Conservation (phyloP, 1,284 basidiomycete species). For the Ceratobasidium sp. region DNA sequence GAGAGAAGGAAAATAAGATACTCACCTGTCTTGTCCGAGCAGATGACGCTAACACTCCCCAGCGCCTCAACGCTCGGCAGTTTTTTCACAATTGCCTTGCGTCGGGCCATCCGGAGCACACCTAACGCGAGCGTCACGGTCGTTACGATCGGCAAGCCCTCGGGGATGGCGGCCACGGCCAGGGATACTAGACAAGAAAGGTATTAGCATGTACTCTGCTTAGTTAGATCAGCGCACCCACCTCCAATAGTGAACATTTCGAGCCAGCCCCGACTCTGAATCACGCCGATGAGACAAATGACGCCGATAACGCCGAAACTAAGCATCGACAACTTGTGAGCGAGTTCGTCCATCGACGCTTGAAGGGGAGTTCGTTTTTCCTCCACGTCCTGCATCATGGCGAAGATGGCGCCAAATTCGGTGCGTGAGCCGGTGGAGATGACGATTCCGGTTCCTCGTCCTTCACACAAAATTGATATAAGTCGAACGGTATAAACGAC, state of each 20-base stretch:
- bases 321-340: conserved; percentile 89
- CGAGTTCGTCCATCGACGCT: conserved; percentile 97
- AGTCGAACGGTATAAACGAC: conserved; percentile 24
- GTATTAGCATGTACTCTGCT: too few relatives aligned
- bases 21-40: conserved; percentile 95
- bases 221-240: conserved; percentile 58
- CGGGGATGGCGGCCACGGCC: conserved; percentile 97
- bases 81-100: conserved; percentile 97
- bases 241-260: conserved; percentile 99
- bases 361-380: conserved; percentile 96
- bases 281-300: conserved; percentile 91
- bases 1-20: neutral
- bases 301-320: conserved; percentile 95
- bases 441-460: conserved; percentile 88
- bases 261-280: conserved; percentile 89
- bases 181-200: conserved; percentile 78
- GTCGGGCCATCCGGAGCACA: conserved; percentile 92
- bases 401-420: conserved; percentile 96
- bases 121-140: conserved; percentile 97
- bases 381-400: conserved; percentile 98
- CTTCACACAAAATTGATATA: conserved; percentile 59
- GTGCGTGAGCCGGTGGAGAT: conserved; percentile 91
- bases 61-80: conserved; percentile 95
- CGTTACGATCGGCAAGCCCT: conserved; percentile 96
- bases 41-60: conserved; percentile 95